Base-by-base conservation (phyloP, 352 stramenopile genomes). In the Phytopythium helicoides region DNA sequence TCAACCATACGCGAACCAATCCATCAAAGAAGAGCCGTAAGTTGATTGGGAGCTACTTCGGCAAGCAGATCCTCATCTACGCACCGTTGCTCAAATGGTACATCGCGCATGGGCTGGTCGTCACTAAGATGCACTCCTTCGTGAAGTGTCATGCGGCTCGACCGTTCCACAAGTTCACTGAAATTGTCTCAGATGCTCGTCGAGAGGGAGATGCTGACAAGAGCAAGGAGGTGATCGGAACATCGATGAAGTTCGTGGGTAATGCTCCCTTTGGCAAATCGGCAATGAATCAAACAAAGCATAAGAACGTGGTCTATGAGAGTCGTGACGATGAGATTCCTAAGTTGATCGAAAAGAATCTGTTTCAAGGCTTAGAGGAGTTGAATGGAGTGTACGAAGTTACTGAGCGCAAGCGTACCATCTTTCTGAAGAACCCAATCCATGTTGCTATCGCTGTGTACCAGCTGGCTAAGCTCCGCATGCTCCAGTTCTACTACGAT, bases 31-130 rank as follows among this genome's bases (percentile, higher is more conserved):
- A 57, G 28, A n/a, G 39, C 33, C 35, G 35, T 2, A 74, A 74
- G 46, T 46, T 69, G 0, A 69, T 78, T 28, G 57, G 61, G 19
- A 62, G 37, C 9, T 76, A 72, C 31, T 76, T 76, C 42, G 68
- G 61, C n/a, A 61, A 59, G 28, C 46, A 65, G n/a, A 72, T 70
- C 31, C 47, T 74, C 1, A 66, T 78, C n/a, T 74, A 72, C 25
- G 49, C 60, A 8, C 60, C 60, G 12, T 25, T 73, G 18, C 42
- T 77, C 2, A 71, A 71, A 18, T 77, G 68, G 64, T 76, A 76
- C 21, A 12, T 73, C 9, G 18, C 22, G 4, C 59, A 76, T 39
- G 66, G 66, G 6, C 18, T 73, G 15, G 54, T 54, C 3, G 55
- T 67, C 35, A 67, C 52, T 4, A 67, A 71, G 47, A 60, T 42